Percentiles rank a stretch among this genome's conserved stretches.
Evolutionary conservation across 2,329 filamentous ascomycete species (phyloP).

Genomic region (Penicillium palitans): DNA sequence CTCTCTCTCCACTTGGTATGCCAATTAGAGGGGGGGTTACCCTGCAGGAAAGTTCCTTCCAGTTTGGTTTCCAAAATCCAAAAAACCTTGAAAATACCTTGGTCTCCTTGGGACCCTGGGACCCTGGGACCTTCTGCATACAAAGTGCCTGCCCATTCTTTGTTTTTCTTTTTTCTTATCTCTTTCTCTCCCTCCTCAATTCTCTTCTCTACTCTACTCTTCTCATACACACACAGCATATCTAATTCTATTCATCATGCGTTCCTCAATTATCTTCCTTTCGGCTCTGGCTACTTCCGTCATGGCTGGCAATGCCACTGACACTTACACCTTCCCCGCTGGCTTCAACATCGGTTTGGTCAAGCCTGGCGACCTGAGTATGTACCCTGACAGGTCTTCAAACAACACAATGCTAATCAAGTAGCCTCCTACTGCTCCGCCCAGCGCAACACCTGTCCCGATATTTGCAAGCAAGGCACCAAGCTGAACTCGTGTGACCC

Average conservation of each 20-base stretch:
- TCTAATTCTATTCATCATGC: constrained; percentile 41
- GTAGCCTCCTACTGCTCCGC: constrained; percentile 59
- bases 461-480: constrained; percentile 56
- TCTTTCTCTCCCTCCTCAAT: not conserved
- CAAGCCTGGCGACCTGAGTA: constrained; percentile 34
- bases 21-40: constrained; percentile 3
- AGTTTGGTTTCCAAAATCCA: not conserved
- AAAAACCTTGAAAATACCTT: too few species aligned
- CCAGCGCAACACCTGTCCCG: constrained; percentile 60
- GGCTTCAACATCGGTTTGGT: constrained; percentile 48
- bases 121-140: not conserved
- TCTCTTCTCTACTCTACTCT: not conserved
- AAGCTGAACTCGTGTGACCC: constrained; percentile 56
- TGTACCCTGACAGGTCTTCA: constrained; percentile 8
- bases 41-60: not conserved
- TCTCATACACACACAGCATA: not conserved
- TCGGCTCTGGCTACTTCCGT: constrained; percentile 49
- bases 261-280: constrained; percentile 50
- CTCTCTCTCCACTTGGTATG: constrained; percentile 9
- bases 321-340: constrained; percentile 44
- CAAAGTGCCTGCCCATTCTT: constrained; percentile 11
- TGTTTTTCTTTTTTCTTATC: not conserved
- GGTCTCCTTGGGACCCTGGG: not conserved
- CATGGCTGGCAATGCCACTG: constrained; percentile 40
- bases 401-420: not conserved